Conservation (phyloP, 192 early-diverging fungal species). For the Backusella luteola region DNA sequence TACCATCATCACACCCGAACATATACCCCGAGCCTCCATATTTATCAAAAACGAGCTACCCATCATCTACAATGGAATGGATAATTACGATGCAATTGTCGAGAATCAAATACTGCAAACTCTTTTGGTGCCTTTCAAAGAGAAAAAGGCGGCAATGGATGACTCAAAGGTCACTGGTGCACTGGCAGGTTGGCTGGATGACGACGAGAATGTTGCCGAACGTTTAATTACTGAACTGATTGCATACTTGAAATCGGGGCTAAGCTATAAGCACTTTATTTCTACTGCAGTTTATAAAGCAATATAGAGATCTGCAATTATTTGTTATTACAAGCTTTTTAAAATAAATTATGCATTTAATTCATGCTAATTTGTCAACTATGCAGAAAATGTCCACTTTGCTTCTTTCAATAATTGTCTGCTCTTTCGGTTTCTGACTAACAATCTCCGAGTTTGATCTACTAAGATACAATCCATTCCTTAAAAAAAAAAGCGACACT, state of each 20-base stretch:
- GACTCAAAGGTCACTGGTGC: background rate
- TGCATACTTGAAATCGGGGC: conserved; percentile 7
- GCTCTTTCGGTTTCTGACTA: no score
- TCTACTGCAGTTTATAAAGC: background rate
- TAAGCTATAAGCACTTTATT: background rate
- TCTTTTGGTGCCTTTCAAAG: conserved; percentile 12
- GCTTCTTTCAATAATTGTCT: no score
- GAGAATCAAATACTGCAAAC: conserved; percentile 10
- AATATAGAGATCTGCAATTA: background rate
- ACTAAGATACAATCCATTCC: no score
- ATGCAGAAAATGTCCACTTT: no score
- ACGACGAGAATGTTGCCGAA: conserved; percentile 5
- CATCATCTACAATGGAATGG: background rate
- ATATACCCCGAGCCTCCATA: conserved; percentile 13
- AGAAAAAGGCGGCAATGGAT: conserved; percentile 3
- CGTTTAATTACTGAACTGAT: conserved; percentile 13
- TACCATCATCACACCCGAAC: conserved; percentile 16
- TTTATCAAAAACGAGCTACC: background rate
- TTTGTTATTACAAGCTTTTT: no score
- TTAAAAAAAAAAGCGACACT: no score
- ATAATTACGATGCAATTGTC: conserved; percentile 19
- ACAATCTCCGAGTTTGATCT: no score
- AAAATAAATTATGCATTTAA: no score
- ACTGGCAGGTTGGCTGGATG: conserved; percentile 17
- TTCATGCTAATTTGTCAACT: no score